Percentiles rank a stretch among this genome's conserved stretches.
Evolutionary conservation across 805 yeast species (phyloP).

Genomic region (Wickerhamiella kurtzmanii): DNA sequence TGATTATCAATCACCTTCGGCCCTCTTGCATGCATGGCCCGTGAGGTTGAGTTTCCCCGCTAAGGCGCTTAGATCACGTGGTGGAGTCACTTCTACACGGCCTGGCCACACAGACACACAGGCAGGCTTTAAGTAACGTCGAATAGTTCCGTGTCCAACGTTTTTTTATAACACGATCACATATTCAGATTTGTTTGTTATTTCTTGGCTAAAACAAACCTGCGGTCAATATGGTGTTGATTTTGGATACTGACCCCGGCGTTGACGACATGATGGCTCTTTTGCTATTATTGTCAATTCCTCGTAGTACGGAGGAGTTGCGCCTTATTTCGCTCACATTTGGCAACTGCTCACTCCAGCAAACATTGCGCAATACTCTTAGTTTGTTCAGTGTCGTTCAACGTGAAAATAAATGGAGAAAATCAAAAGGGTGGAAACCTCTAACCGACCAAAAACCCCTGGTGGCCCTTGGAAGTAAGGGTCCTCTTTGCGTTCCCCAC

Average conservation of each 20-base stretch:
- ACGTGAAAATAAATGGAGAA: constrained; percentile 22
- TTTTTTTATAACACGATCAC: no score
- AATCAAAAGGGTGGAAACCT: constrained; percentile 12
- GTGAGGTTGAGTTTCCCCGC: no score
- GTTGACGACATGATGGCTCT: constrained; percentile 31
- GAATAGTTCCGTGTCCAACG: no score
- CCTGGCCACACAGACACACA: no score
- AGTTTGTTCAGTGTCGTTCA: constrained; percentile 27
- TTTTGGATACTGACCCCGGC: constrained; percentile 33
- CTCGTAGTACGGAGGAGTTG: constrained; percentile 19
- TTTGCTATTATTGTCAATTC: constrained; percentile 25
- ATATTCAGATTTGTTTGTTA: no score
- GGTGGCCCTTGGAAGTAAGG: constrained; percentile 25
- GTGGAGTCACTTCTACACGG: no score
- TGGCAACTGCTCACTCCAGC: constrained; percentile 28
- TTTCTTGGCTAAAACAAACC: no score
- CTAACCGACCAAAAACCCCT: constrained; percentile 18
- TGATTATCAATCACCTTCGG: no score
- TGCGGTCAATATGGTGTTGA: constrained; percentile 20
- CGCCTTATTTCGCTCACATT: constrained; percentile 26
- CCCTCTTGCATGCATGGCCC: no score
- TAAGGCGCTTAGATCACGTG: no score
- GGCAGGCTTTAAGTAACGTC: no score
- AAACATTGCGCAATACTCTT: constrained; percentile 26
- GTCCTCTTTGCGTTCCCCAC: constrained; percentile 18